These are phyloP conservation scores for Sclerotinia sclerotiorum DNA, from an alignment of 2,329 filamentous ascomycete species.

Conservation along the genomic window DNA sequence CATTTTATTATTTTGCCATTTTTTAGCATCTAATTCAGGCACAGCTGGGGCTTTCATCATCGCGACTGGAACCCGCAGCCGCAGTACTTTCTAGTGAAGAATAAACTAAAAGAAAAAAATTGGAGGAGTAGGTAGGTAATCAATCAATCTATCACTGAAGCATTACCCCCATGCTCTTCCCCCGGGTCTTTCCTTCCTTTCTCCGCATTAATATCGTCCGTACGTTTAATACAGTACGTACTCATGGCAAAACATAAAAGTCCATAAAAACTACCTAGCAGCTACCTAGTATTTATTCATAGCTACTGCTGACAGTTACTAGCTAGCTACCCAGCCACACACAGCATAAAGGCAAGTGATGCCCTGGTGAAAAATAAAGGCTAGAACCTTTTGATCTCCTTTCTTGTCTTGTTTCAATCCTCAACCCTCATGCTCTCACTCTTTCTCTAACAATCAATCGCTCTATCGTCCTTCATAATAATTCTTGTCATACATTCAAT, in stretches of 20 bases:
- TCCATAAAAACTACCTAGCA: not conserved
- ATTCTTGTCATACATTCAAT: constrained; percentile 24
- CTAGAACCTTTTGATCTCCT: not conserved
- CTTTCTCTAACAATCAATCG: not conserved
- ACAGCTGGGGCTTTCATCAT: not conserved
- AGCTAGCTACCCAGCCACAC: constrained; percentile 6
- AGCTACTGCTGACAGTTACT: not conserved
- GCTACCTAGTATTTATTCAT: not conserved
- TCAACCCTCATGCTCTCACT: not conserved
- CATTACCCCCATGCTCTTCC: not conserved
- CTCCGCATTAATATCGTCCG: no score
- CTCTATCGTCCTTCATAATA: not conserved
- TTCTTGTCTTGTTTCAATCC: not conserved
- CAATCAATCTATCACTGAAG: not conserved
- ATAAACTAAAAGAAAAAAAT: no score
- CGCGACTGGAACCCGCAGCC: not conserved
- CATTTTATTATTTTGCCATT: not conserved
- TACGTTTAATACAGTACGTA: no score
- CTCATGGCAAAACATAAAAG: not conserved
- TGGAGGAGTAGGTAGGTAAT: no score
- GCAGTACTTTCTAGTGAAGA: not conserved
- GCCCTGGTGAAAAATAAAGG: not conserved
- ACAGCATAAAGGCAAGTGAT: constrained; percentile 13
- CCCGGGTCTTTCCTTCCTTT: constrained; percentile 1
- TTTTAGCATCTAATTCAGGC: not conserved